Conservation (phyloP, 768 basidiomycete genomes). For the Trametes elegans region DNA sequence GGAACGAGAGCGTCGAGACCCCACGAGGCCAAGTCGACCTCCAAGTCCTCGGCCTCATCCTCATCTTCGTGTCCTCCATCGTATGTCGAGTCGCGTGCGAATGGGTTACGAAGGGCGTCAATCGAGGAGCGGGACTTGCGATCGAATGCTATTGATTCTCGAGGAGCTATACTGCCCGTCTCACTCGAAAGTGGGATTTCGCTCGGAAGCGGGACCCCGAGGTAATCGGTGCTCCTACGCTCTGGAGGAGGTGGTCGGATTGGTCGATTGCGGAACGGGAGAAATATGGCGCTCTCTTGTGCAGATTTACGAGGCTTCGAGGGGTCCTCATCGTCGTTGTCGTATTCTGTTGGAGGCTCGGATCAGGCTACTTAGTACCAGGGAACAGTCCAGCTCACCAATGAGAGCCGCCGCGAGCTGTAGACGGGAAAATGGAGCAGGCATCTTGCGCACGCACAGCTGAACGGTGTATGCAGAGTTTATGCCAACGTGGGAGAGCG, state of each 20-base stretch:
- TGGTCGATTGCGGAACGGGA: slow-evolving; percentile 57
- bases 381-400: slow-evolving; percentile 48
- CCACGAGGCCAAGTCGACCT: slow-evolving; percentile 84
- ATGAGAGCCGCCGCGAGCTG: slow-evolving; percentile 85
- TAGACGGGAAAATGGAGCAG: slow-evolving; percentile 68
- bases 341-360: slow-evolving; percentile 62
- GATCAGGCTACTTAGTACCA: too few relatives aligned
- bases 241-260: slow-evolving; percentile 41
- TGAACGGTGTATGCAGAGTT: neutral
- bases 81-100: slow-evolving; percentile 59
- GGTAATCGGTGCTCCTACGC: slow-evolving; percentile 60
- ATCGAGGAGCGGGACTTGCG: slow-evolving; percentile 51
- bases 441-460: neutral
- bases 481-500: neutral
- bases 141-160: slow-evolving; percentile 19
- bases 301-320: slow-evolving; percentile 60
- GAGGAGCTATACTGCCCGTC: slow-evolving; percentile 42
- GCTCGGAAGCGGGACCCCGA: slow-evolving; percentile 65
- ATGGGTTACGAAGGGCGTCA: slow-evolving; percentile 70
- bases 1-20: slow-evolving; percentile 76
- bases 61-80: slow-evolving; percentile 51
- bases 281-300: slow-evolving; percentile 86
- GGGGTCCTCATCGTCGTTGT: slow-evolving; percentile 79
- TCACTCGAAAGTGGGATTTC: slow-evolving; percentile 70
- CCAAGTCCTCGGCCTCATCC: slow-evolving; percentile 53